Evolutionary conservation across 2,329 filamentous ascomycete genomes (phyloP).

Genomic region (Colletotrichum sojae): DNA sequence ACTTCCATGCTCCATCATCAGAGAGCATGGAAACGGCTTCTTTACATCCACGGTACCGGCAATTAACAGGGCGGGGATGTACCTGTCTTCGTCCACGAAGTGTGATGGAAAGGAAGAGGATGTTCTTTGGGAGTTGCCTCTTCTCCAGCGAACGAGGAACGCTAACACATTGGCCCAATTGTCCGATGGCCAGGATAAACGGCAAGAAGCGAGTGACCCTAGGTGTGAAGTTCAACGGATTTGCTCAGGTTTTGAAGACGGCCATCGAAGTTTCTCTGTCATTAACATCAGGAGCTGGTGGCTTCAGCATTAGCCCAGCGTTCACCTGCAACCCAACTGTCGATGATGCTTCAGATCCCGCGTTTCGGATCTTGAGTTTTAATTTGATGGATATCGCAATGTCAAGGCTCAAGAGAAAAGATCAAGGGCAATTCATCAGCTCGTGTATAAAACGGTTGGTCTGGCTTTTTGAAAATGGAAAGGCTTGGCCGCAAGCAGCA

Average conservation of each 20-base stretch:
- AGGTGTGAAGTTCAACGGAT: background rate
- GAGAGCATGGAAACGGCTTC: no score
- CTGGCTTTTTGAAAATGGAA: background rate
- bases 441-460: no score
- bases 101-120: background rate
- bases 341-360: background rate
- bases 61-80: background rate
- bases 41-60: rapidly evolving
- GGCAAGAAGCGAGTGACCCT: background rate
- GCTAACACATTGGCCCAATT: background rate
- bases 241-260: background rate
- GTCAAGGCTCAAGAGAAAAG: no score
- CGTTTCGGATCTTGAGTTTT: background rate
- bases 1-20: background rate
- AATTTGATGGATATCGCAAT: no score
- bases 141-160: background rate
- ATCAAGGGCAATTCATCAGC: no score
- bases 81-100: background rate
- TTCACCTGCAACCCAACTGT: slow-evolving; percentile 10
- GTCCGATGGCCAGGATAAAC: background rate
- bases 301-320: background rate
- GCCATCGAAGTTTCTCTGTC: background rate
- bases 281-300: background rate
- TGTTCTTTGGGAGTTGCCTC: background rate
- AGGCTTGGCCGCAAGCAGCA: background rate